A percentile compares a stretch with the other conserved stretches of the same genome.
phyloP scores from a whole-genome alignment of 2,329 filamentous ascomycete genomes.

The Nothopassalora personata region DNA sequence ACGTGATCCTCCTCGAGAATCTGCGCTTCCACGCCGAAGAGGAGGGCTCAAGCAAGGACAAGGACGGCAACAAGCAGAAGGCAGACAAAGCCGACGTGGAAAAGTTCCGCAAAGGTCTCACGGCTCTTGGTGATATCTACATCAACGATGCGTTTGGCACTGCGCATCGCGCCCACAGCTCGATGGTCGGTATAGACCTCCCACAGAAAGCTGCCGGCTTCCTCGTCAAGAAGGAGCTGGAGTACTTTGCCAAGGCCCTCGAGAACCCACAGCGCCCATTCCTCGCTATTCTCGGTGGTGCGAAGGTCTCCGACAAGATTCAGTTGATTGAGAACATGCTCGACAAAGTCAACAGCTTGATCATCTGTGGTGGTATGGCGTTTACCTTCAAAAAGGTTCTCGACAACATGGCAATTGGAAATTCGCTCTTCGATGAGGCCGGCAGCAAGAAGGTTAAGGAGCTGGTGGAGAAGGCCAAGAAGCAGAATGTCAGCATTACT shows the following conservation, averaged over 20 bases:
- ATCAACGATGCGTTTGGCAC: conserved; percentile 99
- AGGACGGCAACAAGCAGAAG: conserved; percentile 94
- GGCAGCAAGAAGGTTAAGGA: conserved; percentile 85
- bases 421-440: conserved; percentile 86
- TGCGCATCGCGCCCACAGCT: conserved; percentile 96
- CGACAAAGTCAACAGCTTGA: conserved; percentile 92
- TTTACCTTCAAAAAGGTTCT: conserved; percentile 99
- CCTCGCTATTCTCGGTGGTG: conserved; percentile 95
- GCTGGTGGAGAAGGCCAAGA: conserved; percentile 92
- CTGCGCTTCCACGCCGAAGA: conserved; percentile 97
- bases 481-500: conserved; percentile 90
- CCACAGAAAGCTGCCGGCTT: conserved; percentile 96
- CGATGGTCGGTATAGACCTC: conserved; percentile 95
- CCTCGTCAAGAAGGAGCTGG: conserved; percentile 99
- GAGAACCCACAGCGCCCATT: conserved; percentile 91
- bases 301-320: conserved; percentile 99
- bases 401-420: conserved; percentile 80
- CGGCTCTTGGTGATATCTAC: conserved; percentile 89
- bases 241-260: conserved; percentile 97
- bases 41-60: conserved; percentile 92
- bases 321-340: conserved; percentile 98
- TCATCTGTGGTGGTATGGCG: conserved; percentile 97
- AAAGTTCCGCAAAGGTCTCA: conserved; percentile 91
- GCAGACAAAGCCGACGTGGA: conserved; percentile 89
- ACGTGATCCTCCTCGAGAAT: conserved; percentile 92